Evolutionary conservation across 805 yeast species (phyloP), one percentile per base, ranked within the genome.

Genomic region (Torulaspora microellipsoides): DNA sequence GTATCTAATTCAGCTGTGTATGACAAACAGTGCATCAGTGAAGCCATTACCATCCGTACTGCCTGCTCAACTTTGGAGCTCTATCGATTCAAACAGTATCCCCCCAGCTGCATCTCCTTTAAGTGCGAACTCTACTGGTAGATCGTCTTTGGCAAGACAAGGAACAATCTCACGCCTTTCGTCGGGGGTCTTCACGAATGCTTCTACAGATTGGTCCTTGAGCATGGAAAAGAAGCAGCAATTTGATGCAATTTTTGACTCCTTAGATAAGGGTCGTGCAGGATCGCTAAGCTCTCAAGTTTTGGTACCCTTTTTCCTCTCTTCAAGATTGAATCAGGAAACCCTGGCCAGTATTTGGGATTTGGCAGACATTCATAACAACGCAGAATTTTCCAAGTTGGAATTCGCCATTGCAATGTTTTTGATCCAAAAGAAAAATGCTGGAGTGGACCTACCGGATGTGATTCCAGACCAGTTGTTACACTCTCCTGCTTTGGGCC

Each of bases 361-460:
- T 66, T 72, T 93, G 53, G 80, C 98, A 8, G 97, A 93, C 62
- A 75, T 88, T 49, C 84, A 86, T 53, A 88, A 88, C 64, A 79
- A 85, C 34, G 97, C 96, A 20, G 75, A 75, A 33, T 88, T 93
- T 59, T 75, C 86, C 38, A 79, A 76, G 56, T 72, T 78, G 51
- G 99, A 93, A 63, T 93, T 93, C 64, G 81, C 95, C 2, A 83
- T 93, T 59, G 97, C 98, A 13, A 83, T 93, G 87, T 91, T 83
- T 60, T 75, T 93, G 52, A 93, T 93, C 8, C 95, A 89, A 66
- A 85, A 83, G 65, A 83, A 78, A 56, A 71, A 90, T 46, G 75
- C 85, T 2, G 98, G 98, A 14, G 71, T 71, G 30, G 80, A 77
- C 23, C 71, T 93, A 51, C 98, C 99, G 2, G 78, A 78, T 45